Percentiles rank a stretch among this genome's conserved stretches.
Conservation (phyloP, 1,284 basidiomycete genomes). For the Irpex lacteus region DNA sequence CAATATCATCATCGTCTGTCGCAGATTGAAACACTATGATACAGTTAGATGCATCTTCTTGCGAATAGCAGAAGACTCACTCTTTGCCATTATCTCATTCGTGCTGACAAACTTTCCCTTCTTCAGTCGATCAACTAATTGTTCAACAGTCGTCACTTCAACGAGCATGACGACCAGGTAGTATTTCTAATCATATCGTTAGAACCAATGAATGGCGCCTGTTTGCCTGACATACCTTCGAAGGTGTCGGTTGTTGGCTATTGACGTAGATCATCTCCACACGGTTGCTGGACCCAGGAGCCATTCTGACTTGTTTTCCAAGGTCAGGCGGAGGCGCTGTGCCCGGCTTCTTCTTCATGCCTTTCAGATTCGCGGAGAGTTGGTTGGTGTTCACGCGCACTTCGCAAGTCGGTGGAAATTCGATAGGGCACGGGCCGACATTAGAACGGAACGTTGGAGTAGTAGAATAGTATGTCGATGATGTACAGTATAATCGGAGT, state of each 20-base stretch:
- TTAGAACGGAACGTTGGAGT: constrained; percentile 50
- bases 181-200: constrained; percentile 60
- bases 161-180: constrained; percentile 84
- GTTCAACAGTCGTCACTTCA: constrained; percentile 64
- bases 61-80: constrained; percentile 38
- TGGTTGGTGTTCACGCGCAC: constrained; percentile 77
- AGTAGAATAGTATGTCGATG: constrained; percentile 75
- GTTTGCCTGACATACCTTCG: constrained; percentile 51
- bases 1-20: constrained; percentile 82
- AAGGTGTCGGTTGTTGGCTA: constrained; percentile 70
- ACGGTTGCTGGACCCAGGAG: constrained; percentile 52
- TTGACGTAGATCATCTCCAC: constrained; percentile 92
- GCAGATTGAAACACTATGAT: constrained; percentile 55
- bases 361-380: constrained; percentile 80
- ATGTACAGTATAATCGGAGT: constrained; percentile 90
- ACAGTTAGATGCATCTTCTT: no score
- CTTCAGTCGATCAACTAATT: constrained; percentile 66
- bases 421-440: constrained; percentile 66
- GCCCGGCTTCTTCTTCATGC: constrained; percentile 95
- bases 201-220: not conserved
- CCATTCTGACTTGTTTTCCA: constrained; percentile 53
- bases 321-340: constrained; percentile 91
- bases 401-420: constrained; percentile 92
- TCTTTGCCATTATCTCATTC: constrained; percentile 65
- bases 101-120: constrained; percentile 62